Base-by-base conservation (phyloP, 192 early-diverging fungal species). In the Gryganskiella cystojenkinii region DNA sequence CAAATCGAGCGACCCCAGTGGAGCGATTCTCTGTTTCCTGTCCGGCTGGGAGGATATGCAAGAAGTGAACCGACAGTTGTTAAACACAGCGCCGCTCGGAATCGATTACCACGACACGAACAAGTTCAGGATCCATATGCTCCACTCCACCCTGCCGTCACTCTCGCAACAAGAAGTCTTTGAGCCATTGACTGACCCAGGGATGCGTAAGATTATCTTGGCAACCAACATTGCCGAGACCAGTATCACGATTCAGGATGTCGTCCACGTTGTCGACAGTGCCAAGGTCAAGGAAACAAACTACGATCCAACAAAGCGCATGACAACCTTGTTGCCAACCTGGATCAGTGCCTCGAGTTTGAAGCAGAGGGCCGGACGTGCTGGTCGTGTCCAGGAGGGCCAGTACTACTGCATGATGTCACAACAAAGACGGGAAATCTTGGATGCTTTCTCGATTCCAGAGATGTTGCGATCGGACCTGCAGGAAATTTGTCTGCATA, bases 181-280 rank as follows among this genome's bases (percentile, higher is more conserved):
- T 67, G 73, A 74, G 52, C 74, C 87, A 2, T 40, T 81, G 22
- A 63, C 71, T 8, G 79, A 66, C 19, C 65, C 79, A 1, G 84
- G 85, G 0, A 76, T 83, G 67, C 61, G 92, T 20, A 92, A 92
- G 63, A 82, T 92, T 42, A 88, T 92, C 25, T 53, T 92, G 4
- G 72, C 86, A 17, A 92, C 91, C 34, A 92, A 92, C 62, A 90
- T 92, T 76, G 91, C 91, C 25, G 91, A 92, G 81, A 92, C 91
- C 6, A 86, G 87, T 47, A 87, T 92, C 35, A 92, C 92, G n/a
- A 90, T 92, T 35, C 90, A 85, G 35, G 92, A 93, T 67, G 83
- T 91, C 22, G 88, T 90, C 10, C 87, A 81, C 74, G 90, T 92
- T 1, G 82, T 93, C 51, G 92, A 93, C 67, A 81, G 85, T 9